Base-by-base conservation (phyloP, 306 rosid species). In the Cicer yamashitae region DNA sequence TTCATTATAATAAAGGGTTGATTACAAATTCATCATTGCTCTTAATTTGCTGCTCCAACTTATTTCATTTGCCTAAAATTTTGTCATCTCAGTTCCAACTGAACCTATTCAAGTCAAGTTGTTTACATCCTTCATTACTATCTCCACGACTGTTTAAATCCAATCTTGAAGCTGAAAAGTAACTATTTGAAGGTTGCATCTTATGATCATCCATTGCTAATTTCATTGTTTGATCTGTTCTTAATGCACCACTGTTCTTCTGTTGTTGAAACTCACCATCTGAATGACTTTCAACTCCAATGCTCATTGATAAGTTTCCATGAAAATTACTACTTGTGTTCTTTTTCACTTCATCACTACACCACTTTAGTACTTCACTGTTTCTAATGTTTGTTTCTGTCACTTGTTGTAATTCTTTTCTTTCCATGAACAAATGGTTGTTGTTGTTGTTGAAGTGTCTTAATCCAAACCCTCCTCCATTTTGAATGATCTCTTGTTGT, bases 101-200 rank as follows among this genome's bases (percentile, higher is more conserved):
- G 78, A 85, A 82, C 64, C 86, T 77, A 54, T 85, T 85, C 77
- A 85, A 82, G 73, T 85, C 88, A 22, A 85, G 86, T 67, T 82
- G 88, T 65, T 81, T 91, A 82, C 94, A 86, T 74, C 83, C 85
- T 68, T 89, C 91, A 69, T 84, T 86, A 7, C 91, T 84, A 10
- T 93, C 92, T 61, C 90, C 90, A 44, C 48, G 86, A 7, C 80
- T 74, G 83, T 94, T 94, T 7, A 94, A 77, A 76, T 94, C 97
- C 82, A 94, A 81, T 72, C 84, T 89, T 38, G 89, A 65, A n/a
- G 89, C 69, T 40, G 86, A 79, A 72, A 85, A 89, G 84, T 74
- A 84, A 37, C 30, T 25, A 25, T 64, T 63, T 14, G 91, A 77
- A 46, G 89, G 4, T 13, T 12, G 81, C 60, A 74, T 59, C 68